A percentile compares a stretch with the other conserved stretches of the same genome.
These are phyloP conservation scores for Talaromyces liani DNA, from an alignment of 495 filamentous ascomycete genomes.

Conservation along the genomic window DNA sequence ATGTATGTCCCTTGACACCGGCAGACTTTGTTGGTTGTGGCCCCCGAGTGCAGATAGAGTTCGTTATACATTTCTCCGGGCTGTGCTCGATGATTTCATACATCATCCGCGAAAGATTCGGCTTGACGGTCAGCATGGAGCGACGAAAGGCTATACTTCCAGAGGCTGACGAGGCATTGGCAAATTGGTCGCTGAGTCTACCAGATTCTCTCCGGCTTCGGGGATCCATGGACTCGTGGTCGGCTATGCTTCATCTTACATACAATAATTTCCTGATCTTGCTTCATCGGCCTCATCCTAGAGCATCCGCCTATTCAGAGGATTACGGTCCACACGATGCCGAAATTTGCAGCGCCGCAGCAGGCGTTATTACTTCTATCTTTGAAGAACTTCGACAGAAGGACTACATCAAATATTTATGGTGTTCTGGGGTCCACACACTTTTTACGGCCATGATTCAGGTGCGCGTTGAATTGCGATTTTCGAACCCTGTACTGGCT, in stretches of 20 bases:
- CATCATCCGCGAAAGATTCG: conserved; percentile 36
- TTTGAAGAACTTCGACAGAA: conserved; percentile 41
- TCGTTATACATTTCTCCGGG: conserved; percentile 38
- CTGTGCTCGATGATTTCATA: conserved; percentile 41
- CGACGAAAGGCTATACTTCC: conserved; percentile 35
- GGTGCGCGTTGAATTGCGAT: conserved; percentile 41
- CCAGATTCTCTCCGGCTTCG: conserved; percentile 36
- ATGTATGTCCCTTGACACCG: conserved; percentile 33
- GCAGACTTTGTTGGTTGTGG: conserved; percentile 44
- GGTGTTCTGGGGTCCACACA: conserved; percentile 40
- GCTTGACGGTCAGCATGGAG: conserved; percentile 30
- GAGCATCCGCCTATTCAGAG: conserved; percentile 36
- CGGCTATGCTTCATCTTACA: conserved; percentile 40
- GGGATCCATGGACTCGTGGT: conserved; percentile 41
- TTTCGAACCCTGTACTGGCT: conserved; percentile 42
- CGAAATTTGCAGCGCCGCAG: conserved; percentile 39
- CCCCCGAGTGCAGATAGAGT: conserved; percentile 32
- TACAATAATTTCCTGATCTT: conserved; percentile 47
- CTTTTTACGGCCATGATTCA: conserved; percentile 45
- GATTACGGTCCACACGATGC: conserved; percentile 39
- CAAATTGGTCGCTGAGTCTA: conserved; percentile 38
- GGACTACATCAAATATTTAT: conserved; percentile 39
- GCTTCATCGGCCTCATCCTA: conserved; percentile 40
- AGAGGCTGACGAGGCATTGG: conserved; percentile 38
- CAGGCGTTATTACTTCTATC: conserved; percentile 42